Base-by-base conservation (phyloP, 1,284 basidiomycete species). In the Clitocybe nebularis region DNA sequence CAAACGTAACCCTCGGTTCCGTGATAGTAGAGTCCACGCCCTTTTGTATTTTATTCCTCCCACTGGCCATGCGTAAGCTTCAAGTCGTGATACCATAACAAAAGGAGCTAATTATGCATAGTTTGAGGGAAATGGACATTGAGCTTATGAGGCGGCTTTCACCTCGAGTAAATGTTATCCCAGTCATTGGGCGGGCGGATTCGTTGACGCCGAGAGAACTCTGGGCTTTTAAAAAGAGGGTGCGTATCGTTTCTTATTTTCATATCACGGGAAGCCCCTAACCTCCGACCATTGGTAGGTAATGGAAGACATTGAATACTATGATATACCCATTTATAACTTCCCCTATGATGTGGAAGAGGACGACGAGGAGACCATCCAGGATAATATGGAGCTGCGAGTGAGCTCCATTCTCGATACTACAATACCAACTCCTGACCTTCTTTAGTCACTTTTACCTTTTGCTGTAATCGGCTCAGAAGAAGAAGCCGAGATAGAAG, bases 271-370 rank as follows among this genome's bases (percentile, higher is more conserved):
- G 14, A 13, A 13, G 26, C 19, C 33, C 39, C 44, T 54, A 14
- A 44, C 41, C 38, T 46, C 36, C 38, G 30, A 32, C 25, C 47
- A 46, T 45, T 36, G 48, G 13, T 54, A 93, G 89, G 84, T 98
- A 56, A 96, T 96, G 90, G 94, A 98, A 68, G 94, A 99, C 60
- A 97, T 99, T 54, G 91, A 94, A 61, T 78, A 95, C 74, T 95
- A 97, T 63, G 82, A 86, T 48, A 98, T 99, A 51, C 93, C 95
- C 3, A 86, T 99, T 37, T 99, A 98, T 77, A 97, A 98, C 74
- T 98, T 98, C 80, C 95, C 95, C 0, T 98, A 94, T 62, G 95
- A 98, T 55, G 82, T 91, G 13, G 95, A 98, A 63, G 95, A 98
- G 69, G 91, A 99, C 55, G 96, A 99, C 58, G 93, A 97, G 63